phyloP scores from a whole-genome alignment of 371 early-diverging fungal genomes.

The Apophysomyces variabilis region DNA sequence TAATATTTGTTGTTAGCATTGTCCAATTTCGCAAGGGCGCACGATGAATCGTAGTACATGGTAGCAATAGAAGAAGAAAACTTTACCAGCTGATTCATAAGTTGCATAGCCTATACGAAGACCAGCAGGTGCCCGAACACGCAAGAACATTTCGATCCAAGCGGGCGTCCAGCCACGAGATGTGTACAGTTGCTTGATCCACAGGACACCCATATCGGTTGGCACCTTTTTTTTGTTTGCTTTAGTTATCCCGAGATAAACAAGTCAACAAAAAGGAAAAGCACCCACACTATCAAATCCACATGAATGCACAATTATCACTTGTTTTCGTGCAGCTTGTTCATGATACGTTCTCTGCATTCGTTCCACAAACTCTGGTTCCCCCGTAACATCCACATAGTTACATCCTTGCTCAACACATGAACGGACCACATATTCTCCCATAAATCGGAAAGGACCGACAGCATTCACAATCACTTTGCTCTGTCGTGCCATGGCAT shows the following conservation, averaged over 20 bases:
- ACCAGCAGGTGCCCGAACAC: slow-evolving; percentile 52
- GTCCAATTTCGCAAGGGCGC: too few relatives aligned
- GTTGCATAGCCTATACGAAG: slow-evolving; percentile 62
- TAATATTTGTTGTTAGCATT: too few relatives aligned
- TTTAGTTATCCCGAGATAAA: neutral
- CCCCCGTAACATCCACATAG: slow-evolving; percentile 89
- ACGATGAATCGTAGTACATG: neutral
- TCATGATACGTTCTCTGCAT: slow-evolving; percentile 76
- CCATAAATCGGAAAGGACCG: slow-evolving; percentile 85
- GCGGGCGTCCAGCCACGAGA: slow-evolving; percentile 49
- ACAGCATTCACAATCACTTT: slow-evolving; percentile 80
- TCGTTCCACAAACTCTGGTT: slow-evolving; percentile 78
- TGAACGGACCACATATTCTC: slow-evolving; percentile 81
- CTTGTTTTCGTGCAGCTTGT: slow-evolving; percentile 65
- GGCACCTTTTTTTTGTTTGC: slow-evolving; percentile 44
- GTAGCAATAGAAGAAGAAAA: neutral
- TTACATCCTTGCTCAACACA: slow-evolving; percentile 80
- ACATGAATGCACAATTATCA: slow-evolving; percentile 81
- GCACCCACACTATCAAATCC: slow-evolving; percentile 86
- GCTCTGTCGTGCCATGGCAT: slow-evolving; percentile 59
- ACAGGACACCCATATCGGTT: slow-evolving; percentile 65
- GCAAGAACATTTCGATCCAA: slow-evolving; percentile 68
- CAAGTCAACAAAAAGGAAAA: neutral
- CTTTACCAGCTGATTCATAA: slow-evolving; percentile 60
- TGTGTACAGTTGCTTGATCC: slow-evolving; percentile 54